Base-by-base conservation (phyloP, 108 stramenopile species). In the Schizochytrium sp. region DNA sequence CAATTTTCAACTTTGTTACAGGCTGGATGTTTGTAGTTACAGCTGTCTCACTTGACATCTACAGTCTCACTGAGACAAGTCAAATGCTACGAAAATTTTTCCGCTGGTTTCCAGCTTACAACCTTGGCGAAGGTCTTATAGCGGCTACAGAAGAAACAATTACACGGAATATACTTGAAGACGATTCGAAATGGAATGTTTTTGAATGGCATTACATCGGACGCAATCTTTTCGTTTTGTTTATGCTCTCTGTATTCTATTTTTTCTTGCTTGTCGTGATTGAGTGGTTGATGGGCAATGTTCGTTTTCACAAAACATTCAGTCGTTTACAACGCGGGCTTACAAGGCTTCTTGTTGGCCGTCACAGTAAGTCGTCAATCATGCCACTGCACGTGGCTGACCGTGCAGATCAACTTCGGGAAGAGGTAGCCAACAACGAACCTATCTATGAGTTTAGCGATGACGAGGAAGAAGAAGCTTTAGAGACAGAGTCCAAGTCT, bases 1-100 rank as follows among this genome's bases (percentile, higher is more conserved):
- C 98, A 58, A 92, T 98, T 87, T 94, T 95, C 90, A 96, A 97
- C 87, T 98, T 98, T 42, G 5, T 83, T 10, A 83, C 76, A 8
- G 76, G 76, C 10, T 83, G 76, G 76, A 55, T 83, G 53, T 83
- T 83, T 40, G 40, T 40, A 5, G 76, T 83, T 47, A 83, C 76
- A n/a, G 47, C 76, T 7, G 47, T 83, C 76, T 83, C 76, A 53
- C 76, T 83, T 8, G 76, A 83, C 76, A 83, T 83, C 40, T 83
- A 83, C 3, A 28, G 28, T n/a, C 53, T 55, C 15, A 47, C 1
- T n/a, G 76, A 49, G 53, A 28, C 40, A 0, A 28, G 50, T 1
- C 50, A 17, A 10, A 83, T 10, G 15, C 13, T 83, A 2, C 76
- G 76, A n/a, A 5, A 1, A n/a, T 38, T 83, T 28, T 83, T 83